phyloP scores from a whole-genome alignment of 495 filamentous ascomycete species.

The Letharia lupina region DNA sequence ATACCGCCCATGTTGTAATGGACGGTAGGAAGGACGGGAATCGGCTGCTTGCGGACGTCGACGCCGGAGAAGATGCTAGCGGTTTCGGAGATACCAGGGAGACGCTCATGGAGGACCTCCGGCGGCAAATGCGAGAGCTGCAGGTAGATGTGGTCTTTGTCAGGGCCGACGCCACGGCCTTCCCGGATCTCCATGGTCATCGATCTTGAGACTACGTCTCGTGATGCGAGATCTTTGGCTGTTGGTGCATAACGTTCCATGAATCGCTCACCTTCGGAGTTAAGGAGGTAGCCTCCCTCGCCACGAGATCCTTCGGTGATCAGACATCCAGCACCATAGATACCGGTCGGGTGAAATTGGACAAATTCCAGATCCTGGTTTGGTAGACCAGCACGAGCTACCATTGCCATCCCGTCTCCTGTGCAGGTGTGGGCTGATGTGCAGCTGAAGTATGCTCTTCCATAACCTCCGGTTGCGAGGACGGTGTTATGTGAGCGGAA shows the following conservation, averaged over 20 bases:
- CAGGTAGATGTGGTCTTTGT: slow-evolving; percentile 96
- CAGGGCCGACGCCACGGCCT: slow-evolving; percentile 87
- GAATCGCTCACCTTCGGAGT: slow-evolving; percentile 94
- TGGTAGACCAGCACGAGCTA: slow-evolving; percentile 90
- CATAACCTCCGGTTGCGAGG: slow-evolving; percentile 91
- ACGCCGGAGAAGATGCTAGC: slow-evolving; percentile 94
- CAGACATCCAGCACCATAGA: slow-evolving; percentile 96
- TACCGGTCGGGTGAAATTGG: slow-evolving; percentile 98
- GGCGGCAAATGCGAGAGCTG: slow-evolving; percentile 89
- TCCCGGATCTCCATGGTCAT: slow-evolving; percentile 98
- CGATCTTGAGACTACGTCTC: slow-evolving; percentile 90
- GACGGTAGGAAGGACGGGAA: slow-evolving; percentile 92
- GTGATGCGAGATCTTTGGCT: slow-evolving; percentile 88
- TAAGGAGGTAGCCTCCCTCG: slow-evolving; percentile 95
- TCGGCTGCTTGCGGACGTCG: slow-evolving; percentile 92
- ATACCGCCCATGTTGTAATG: slow-evolving; percentile 99
- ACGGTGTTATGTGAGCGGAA: slow-evolving; percentile 95
- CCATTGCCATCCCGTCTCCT: slow-evolving; percentile 98
- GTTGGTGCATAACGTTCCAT: slow-evolving; percentile 98
- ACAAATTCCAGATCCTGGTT: slow-evolving; percentile 99
- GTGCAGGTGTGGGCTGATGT: slow-evolving; percentile 97
- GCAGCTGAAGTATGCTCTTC: slow-evolving; percentile 94
- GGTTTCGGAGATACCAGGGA: slow-evolving; percentile 97
- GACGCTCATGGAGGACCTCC: slow-evolving; percentile 86
- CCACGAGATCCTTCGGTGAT: slow-evolving; percentile 98